Conservation (phyloP, 805 yeast genomes). For the Candida michaelii region DNA sequence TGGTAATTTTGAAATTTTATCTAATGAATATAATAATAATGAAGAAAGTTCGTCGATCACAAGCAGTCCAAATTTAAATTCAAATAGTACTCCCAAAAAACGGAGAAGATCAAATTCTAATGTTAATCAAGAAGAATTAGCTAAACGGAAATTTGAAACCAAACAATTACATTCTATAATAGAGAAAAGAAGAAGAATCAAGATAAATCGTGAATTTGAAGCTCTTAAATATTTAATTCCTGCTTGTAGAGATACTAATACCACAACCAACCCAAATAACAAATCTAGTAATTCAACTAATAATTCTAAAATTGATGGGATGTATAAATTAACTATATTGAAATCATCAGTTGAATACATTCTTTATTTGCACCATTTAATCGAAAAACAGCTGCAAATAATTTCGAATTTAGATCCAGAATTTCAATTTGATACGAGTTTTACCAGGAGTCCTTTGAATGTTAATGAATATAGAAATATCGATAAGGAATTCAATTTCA, state of each 20-base stretch:
- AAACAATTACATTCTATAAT: slow-evolving; percentile 67
- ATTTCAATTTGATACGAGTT: slow-evolving; percentile 43
- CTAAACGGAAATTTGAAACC: slow-evolving; percentile 41
- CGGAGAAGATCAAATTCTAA: slow-evolving; percentile 40
- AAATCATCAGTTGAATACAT: slow-evolving; percentile 85
- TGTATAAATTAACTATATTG: slow-evolving; percentile 77
- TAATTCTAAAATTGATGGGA: slow-evolving; percentile 49
- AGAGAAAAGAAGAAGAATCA: slow-evolving; percentile 74
- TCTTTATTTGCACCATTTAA: slow-evolving; percentile 61
- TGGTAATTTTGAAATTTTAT: slow-evolving; percentile 42
- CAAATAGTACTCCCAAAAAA: slow-evolving; percentile 25
- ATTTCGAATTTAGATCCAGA: slow-evolving; percentile 21
- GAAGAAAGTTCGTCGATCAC: background rate
- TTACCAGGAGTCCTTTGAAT: slow-evolving; percentile 55
- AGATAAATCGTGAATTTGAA: slow-evolving; percentile 81
- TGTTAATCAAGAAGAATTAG: slow-evolving; percentile 41
- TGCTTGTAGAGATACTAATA: slow-evolving; percentile 57
- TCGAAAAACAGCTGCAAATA: slow-evolving; percentile 50
- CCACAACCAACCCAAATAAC: slow-evolving; percentile 8
- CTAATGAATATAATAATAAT: slow-evolving; percentile 31
- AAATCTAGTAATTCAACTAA: slow-evolving; percentile 7
- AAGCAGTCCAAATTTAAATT: slow-evolving; percentile 5
- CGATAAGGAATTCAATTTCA: slow-evolving; percentile 55
- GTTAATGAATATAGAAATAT: slow-evolving; percentile 60
- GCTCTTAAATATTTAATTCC: slow-evolving; percentile 76